Base-by-base conservation (phyloP, 495 filamentous ascomycete genomes). In the Penicillium psychrofluorescens region DNA sequence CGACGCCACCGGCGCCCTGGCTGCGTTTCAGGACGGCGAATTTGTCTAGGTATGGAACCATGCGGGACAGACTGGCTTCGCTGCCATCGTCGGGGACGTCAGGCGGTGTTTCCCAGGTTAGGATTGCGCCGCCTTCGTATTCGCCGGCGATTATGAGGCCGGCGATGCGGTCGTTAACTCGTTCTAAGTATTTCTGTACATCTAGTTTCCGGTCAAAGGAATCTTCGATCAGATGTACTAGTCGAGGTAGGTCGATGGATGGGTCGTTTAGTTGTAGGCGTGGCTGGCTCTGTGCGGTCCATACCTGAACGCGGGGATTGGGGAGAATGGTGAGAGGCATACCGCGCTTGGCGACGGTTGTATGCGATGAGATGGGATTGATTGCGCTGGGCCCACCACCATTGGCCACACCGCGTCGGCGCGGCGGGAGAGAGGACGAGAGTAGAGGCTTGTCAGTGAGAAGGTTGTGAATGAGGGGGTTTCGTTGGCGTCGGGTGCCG, bases 1-100 rank as follows among this genome's bases (percentile, higher is more conserved):
- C 91, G 5, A 96, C 90, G 11, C 90, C 90, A 0, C 91, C 90
- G 1, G 86, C 83, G 1, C 92, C 92, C 61, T 99, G 92, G 37
- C 81, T 85, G 45, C 83, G 79, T 54, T 85, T 89, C 5, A 94
- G 73, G 2, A 97, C 92, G 4, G 92, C 92, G 58, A 99, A 99
- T 66, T 99, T 99, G 60, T 99, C 92, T 15, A 99, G 69, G 61
- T 99, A 99, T 0, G 91, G 94, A 0, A 99, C 84, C 59, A 88
- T 74, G 4, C 81, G 69, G 8, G 67, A 66, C 13, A 62, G 51
- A 36, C 68, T 71, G 13, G 63, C 68, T 36, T 72, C 68, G 13
- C 76, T 75, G 42, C 72, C 70, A 38, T 77, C 71, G 38, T 79
- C 67, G 16, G 51, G 36, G 1, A 82, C 62, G 0, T 74, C 74